Percentiles rank a stretch among this genome's conserved stretches.
Conservation (phyloP, 805 yeast species). For the Brettanomyces bruxellensis region DNA sequence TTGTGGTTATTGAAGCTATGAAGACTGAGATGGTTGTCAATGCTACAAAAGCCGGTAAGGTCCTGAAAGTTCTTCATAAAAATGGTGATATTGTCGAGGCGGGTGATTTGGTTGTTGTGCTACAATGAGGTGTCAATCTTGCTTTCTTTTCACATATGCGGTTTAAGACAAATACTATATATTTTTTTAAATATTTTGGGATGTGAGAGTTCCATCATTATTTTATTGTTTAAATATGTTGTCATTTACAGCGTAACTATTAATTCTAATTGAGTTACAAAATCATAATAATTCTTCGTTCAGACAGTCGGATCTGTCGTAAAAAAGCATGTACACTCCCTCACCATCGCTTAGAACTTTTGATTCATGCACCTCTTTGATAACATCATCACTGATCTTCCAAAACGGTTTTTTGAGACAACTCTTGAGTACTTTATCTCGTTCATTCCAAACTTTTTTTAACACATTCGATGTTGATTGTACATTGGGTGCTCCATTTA, state of each 20-base stretch:
- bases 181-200: not conserved
- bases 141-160: too few relatives aligned
- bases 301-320: conserved; percentile 32
- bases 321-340: conserved; percentile 82
- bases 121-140: conserved; percentile 30
- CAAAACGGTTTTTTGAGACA: conserved; percentile 60
- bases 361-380: conserved; percentile 48
- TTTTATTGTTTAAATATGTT: too few relatives aligned
- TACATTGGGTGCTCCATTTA: not conserved
- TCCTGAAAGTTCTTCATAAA: conserved; percentile 59
- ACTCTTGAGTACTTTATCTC: conserved; percentile 43
- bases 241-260: too few relatives aligned
- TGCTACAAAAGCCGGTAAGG: conserved; percentile 65
- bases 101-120: conserved; percentile 88
- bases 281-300: not conserved
- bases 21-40: conserved; percentile 91
- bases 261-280: not conserved
- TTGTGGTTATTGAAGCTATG: conserved; percentile 94
- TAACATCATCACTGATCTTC: conserved; percentile 74
- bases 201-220: too few relatives aligned
- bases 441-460: not conserved
- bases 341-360: conserved; percentile 60
- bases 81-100: conserved; percentile 97
- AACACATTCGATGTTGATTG: not conserved
- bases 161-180: not conserved